A percentile compares a stretch with the other conserved stretches of the same genome.
Evolutionary conservation across 2,329 filamentous ascomycete species (phyloP).

Genomic region (Fusarium austroafricanum): DNA sequence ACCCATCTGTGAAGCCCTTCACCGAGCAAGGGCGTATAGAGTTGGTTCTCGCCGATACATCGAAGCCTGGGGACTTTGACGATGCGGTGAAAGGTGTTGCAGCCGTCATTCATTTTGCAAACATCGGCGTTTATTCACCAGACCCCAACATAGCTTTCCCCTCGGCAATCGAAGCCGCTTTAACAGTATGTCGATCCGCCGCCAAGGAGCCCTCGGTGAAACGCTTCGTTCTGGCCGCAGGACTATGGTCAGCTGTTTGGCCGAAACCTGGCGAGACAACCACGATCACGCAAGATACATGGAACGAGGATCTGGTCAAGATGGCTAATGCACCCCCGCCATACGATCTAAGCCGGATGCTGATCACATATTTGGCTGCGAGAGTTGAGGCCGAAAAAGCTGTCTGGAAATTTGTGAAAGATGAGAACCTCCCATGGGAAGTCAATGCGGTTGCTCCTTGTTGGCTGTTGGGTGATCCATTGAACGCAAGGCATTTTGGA

Average conservation of each 20-base stretch:
- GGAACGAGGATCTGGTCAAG: constrained; percentile 33
- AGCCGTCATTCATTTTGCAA: constrained; percentile 35
- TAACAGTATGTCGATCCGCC: constrained; percentile 35
- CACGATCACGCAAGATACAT: constrained; percentile 24
- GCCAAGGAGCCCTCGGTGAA: constrained; percentile 29
- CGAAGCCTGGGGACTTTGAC: constrained; percentile 28
- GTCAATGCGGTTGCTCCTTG: constrained; percentile 38
- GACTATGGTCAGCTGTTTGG: constrained; percentile 31
- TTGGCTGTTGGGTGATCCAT: constrained; percentile 18
- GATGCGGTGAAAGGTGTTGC: constrained; percentile 37
- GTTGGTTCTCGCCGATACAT: constrained; percentile 34
- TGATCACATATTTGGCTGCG: constrained; percentile 17
- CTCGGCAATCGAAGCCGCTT: constrained; percentile 20
- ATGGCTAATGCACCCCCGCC: constrained; percentile 33
- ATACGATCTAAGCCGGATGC: constrained; percentile 18
- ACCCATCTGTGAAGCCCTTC: constrained; percentile 17
- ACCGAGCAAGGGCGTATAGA: constrained; percentile 22
- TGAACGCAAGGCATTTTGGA: constrained; percentile 19
- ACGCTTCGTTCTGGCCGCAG: constrained; percentile 35
- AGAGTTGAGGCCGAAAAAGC: constrained; percentile 39
- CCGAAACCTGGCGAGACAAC: constrained; percentile 8
- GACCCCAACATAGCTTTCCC: constrained; percentile 33
- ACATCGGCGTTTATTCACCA: constrained; percentile 16
- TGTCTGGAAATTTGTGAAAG: constrained; percentile 36
- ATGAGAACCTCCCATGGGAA: constrained; percentile 32